phyloP scores from a whole-genome alignment of 345 rosid genomes.

The Balakata baccata region DNA sequence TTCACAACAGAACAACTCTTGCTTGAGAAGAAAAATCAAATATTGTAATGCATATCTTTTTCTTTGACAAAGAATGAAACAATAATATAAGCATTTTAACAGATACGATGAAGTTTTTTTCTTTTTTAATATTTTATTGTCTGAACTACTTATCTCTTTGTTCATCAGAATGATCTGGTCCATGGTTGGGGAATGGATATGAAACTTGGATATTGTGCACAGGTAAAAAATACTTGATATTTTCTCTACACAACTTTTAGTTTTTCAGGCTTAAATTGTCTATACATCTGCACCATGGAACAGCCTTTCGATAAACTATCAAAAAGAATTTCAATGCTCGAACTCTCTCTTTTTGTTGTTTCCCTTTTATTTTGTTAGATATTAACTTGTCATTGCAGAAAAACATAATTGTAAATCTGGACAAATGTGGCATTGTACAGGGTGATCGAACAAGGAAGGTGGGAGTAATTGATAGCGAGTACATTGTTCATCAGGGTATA shows the following conservation, averaged over 20 bases:
- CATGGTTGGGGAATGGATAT: slow-evolving; percentile 99
- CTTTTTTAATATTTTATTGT: neutral
- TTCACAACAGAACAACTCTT: no score
- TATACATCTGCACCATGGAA: neutral
- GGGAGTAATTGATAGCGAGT: slow-evolving; percentile 86
- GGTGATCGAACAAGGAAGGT: slow-evolving; percentile 89
- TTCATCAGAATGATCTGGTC: slow-evolving; percentile 76
- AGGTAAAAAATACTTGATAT: slow-evolving; percentile 40
- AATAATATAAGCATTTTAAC: neutral
- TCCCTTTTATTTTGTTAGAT: neutral
- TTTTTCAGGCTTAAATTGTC: neutral
- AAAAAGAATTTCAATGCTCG: neutral
- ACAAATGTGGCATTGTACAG: slow-evolving; percentile 30
- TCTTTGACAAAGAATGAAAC: neutral
- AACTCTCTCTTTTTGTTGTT: neutral
- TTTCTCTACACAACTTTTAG: neutral
- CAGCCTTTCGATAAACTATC: neutral
- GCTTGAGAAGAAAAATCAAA: no score
- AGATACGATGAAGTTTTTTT: no score
- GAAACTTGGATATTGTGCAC: slow-evolving; percentile 97
- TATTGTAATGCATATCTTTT: no score
- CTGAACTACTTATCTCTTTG: neutral
- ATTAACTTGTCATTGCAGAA: no score
- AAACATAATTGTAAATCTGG: neutral
- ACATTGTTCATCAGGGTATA: slow-evolving; percentile 80